A percentile compares a stretch with the other conserved stretches of the same genome.
phyloP scores from a whole-genome alignment of 805 yeast species.

The Candida sakaeoensis region DNA sequence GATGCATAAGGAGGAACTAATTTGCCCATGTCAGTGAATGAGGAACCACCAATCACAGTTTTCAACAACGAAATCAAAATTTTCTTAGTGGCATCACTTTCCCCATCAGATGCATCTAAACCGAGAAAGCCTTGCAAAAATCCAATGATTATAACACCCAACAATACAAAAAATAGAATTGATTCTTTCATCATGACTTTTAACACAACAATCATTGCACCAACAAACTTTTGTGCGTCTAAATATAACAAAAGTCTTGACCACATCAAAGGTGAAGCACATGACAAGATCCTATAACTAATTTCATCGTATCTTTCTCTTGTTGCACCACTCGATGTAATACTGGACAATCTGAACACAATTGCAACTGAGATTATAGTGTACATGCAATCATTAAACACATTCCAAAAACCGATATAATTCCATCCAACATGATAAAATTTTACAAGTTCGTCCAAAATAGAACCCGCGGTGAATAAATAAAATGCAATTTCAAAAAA shows the following conservation, averaged over 20 bases:
- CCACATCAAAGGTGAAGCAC: constrained; percentile 89
- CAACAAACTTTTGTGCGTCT: constrained; percentile 79
- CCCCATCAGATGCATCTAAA: constrained; percentile 83
- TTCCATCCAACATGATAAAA: constrained; percentile 71
- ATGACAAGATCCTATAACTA: constrained; percentile 66
- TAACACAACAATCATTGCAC: constrained; percentile 82
- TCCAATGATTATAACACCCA: constrained; percentile 68
- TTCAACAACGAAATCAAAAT: constrained; percentile 63
- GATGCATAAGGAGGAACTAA: constrained; percentile 86
- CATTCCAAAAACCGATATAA: constrained; percentile 76
- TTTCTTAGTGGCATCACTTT: constrained; percentile 64
- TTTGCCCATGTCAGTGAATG: constrained; percentile 61
- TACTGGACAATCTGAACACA: constrained; percentile 48
- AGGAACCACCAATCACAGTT: constrained; percentile 73
- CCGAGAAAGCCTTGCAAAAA: constrained; percentile 86
- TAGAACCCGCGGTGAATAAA: constrained; percentile 61
- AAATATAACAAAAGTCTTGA: constrained; percentile 68
- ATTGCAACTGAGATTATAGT: constrained; percentile 50
- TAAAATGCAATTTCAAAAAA: constrained; percentile 55
- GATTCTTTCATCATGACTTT: constrained; percentile 88
- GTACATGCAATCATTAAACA: constrained; percentile 71
- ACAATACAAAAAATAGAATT: constrained; percentile 71
- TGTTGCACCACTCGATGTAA: constrained; percentile 17
- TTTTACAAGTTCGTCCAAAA: constrained; percentile 66
- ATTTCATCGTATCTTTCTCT: constrained; percentile 45